These are phyloP conservation scores for Saccharomyces hybrid DNA, from an alignment of 1,139 yeast species.

Conservation along the genomic window DNA sequence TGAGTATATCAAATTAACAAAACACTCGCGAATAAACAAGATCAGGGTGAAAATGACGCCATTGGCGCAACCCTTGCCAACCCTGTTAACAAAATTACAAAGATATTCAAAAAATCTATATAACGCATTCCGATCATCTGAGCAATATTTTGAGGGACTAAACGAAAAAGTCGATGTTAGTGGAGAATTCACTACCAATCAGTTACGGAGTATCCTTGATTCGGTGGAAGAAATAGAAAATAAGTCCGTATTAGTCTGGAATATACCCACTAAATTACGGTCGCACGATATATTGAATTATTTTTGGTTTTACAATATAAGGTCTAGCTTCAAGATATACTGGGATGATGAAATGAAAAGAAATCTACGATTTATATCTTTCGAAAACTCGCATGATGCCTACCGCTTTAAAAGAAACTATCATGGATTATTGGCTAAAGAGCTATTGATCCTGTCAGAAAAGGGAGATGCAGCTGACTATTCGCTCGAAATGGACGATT, in stretches of 20 bases:
- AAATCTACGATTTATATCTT: slow-evolving; percentile 21
- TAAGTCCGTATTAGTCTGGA: slow-evolving; percentile 27
- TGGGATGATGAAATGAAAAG: slow-evolving; percentile 17
- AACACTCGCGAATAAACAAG: slow-evolving; percentile 13
- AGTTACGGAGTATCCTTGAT: slow-evolving; percentile 4
- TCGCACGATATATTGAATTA: slow-evolving; percentile 13
- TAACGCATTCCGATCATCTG: slow-evolving; percentile 20
- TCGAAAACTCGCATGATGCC: slow-evolving; percentile 20
- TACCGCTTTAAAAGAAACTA: slow-evolving; percentile 22
- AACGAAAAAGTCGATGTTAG: not conserved
- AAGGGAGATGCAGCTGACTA: not conserved
- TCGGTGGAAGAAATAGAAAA: slow-evolving; percentile 15
- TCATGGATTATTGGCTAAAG: slow-evolving; percentile 24
- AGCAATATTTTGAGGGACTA: slow-evolving; percentile 12
- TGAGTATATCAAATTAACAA: slow-evolving; percentile 12
- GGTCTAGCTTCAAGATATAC: slow-evolving; percentile 21
- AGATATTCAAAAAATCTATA: slow-evolving; percentile 15
- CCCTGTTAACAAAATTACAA: slow-evolving; percentile 1
- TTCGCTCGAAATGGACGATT: not conserved
- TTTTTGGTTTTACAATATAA: slow-evolving; percentile 28
- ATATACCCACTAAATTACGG: slow-evolving; percentile 19
- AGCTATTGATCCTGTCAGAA: slow-evolving; percentile 5
- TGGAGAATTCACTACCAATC: not conserved
- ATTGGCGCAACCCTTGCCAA: slow-evolving; percentile 1
- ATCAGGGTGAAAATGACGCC: slow-evolving; percentile 15